Evolutionary conservation across 1,284 basidiomycete species (phyloP), one percentile per base, ranked within the genome.

Genomic region (Trichosporon inkin): DNA sequence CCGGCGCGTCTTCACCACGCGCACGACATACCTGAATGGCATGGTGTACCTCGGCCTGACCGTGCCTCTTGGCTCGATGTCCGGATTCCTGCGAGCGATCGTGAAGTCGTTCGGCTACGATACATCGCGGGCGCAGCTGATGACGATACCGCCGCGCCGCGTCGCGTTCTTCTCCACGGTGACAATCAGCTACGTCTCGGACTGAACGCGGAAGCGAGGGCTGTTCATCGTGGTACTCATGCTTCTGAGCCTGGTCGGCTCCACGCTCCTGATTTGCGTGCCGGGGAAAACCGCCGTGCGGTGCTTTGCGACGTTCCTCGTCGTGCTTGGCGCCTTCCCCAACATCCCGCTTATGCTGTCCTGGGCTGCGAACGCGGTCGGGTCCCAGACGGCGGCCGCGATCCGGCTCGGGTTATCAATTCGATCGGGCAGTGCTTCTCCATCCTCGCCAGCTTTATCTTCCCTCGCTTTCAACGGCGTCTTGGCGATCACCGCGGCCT

Each of bases 1-100:
- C 28, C 35, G 17, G 4, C 55, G 49, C 36, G 60, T 57, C 20
- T 57, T 61, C 28, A 7, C 10, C 0, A 55, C 34, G 13, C 60
- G 37, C 32, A 58, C 56, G 13, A 62, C 60, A 8, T 62, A 55
- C 47, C 60, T 61, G 37, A 61, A 61, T 41, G 22, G 56, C 16
- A 52, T 61, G 47, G 83, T 56, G n/a, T 57, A 57, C 38, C 24
- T 57, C 24, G 24, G 47, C 24, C 37, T 57, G 14, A 60, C 55
- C 53, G 44, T 60, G 28, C 13, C 36, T 13, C 58, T 60, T 20
- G 54, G 53, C 13, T 87, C 87, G 6, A 85, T 88, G 47, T 85
- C 85, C 2, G 90, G 88, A 0, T 92, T 92, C 76, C 78, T 92
- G 17, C 90, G 90, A 0, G 91, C 90, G 0, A 90, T 92, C 68